phyloP scores from a whole-genome alignment of 176 grass and related monocot genomes.

The Triticum turgidum region DNA sequence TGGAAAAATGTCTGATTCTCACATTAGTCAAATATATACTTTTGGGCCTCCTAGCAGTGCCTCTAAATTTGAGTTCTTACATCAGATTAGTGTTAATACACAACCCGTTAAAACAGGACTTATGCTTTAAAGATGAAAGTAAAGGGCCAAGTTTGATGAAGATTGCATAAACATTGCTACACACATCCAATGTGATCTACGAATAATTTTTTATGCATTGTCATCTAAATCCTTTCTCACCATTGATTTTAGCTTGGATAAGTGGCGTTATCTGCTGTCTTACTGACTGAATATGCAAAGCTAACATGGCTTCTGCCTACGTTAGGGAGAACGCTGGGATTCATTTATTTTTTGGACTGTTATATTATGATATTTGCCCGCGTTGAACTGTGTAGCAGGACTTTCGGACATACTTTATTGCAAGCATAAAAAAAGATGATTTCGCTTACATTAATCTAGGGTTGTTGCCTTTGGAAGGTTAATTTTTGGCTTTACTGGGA shows the following conservation, averaged over 20 bases:
- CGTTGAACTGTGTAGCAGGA: neutral
- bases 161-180: neutral
- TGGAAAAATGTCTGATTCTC: neutral
- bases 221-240: neutral
- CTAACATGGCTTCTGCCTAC: neutral
- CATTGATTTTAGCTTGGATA: neutral
- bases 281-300: neutral
- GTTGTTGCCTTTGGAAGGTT: neutral
- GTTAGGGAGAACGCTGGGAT: neutral
- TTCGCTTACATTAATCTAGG: neutral
- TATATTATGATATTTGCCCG: neutral
- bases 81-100: neutral
- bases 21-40: neutral
- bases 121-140: neutral
- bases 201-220: neutral
- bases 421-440: neutral
- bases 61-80: constrained; percentile 15
- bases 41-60: neutral
- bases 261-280: neutral
- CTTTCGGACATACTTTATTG: neutral
- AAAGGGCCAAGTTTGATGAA: neutral
- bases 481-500: neutral
- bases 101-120: neutral
- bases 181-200: neutral
- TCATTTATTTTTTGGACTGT: neutral